A percentile compares a stretch with the other conserved stretches of the same genome.
Conservation (phyloP, 2,329 filamentous ascomycete species). For the Nemania serpens region DNA sequence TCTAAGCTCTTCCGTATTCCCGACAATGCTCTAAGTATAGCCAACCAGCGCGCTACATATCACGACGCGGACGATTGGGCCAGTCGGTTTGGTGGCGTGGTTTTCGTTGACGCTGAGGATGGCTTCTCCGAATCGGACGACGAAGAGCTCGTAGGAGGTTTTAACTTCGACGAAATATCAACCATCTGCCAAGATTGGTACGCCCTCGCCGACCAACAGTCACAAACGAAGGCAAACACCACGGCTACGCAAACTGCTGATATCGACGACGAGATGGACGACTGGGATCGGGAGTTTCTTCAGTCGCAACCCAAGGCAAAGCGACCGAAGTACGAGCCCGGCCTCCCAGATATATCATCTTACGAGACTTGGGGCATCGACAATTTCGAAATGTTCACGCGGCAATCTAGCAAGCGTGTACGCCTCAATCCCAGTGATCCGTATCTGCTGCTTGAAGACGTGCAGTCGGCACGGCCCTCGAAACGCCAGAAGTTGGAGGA, state of each 20-base stretch:
- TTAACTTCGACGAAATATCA: conserved; percentile 79
- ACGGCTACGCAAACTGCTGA: conserved; percentile 41
- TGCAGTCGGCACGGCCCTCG: conserved; percentile 64
- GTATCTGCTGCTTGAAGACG: conserved; percentile 80
- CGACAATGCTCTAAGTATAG: conserved; percentile 57
- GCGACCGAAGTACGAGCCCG: conserved; percentile 61
- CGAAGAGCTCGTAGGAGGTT: conserved; percentile 67
- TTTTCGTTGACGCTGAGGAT: conserved; percentile 47
- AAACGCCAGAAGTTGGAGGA: conserved; percentile 62
- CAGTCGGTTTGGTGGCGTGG: conserved; percentile 49
- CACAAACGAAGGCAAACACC: conserved; percentile 8
- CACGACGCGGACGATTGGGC: conserved; percentile 56
- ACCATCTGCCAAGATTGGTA: conserved; percentile 89
- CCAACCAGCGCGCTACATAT: conserved; percentile 55
- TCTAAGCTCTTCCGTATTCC: conserved; percentile 83
- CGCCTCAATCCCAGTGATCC: conserved; percentile 88
- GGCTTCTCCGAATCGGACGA: conserved; percentile 51
- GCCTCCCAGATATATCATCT: conserved; percentile 61
- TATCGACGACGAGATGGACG: conserved; percentile 59
- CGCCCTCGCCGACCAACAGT: conserved; percentile 46
- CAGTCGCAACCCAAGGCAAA: conserved; percentile 67
- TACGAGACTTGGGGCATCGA: conserved; percentile 76
- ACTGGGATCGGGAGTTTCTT: conserved; percentile 66
- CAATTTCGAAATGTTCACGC: conserved; percentile 75
- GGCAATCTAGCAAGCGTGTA: conserved; percentile 76